Base-by-base conservation (phyloP, 2,329 filamentous ascomycete genomes). In the Arthrobotrys megalospora region DNA sequence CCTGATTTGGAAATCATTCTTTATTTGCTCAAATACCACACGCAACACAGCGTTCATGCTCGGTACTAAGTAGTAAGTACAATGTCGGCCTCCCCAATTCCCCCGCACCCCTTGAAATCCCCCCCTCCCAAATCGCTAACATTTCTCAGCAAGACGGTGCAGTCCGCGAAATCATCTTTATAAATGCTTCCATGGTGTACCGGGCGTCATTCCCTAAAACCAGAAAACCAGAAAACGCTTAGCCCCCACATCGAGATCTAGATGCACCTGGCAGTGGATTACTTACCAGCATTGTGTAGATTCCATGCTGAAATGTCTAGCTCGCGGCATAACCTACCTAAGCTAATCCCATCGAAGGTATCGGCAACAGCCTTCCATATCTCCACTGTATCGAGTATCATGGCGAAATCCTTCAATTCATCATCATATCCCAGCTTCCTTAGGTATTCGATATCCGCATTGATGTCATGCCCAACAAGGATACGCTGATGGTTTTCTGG, bases 401-500 rank as follows among this genome's bases (percentile, higher is more conserved):
- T 91, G 24, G 90, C 77, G 16, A 93, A 85, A 68, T 88, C 89
- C 6, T 89, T 84, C 11, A 86, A 85, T 66, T 85, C 82, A 1
- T 91, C 83, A 63, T 91, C 87, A 82, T 91, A 91, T 11, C 90
- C 91, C n/a, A 95, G 82, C 1, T 85, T 84, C 2, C 86, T 84
- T 10, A 97, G 87, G 82, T 91, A 93, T 0, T 85, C 85, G 76
- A 97, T 85, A 82, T 98, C 96, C 10, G 87, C 83, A 0, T 84
- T 81, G 8, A 91, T 84, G 76, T 92, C 91, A 82, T 97, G 94
- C 16, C 93, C 96, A 1, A 97, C 89, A 12, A 98, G 86, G 24
- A 97, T 86, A 52, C 97, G 85, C 48, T 89, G 90, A 28, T 91
- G 85, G 79, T 82, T 24, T 19, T 58, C 62, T 48, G 79, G 66